phyloP scores from a whole-genome alignment of 78 protist species.

The Dictyostelium intermedium region DNA sequence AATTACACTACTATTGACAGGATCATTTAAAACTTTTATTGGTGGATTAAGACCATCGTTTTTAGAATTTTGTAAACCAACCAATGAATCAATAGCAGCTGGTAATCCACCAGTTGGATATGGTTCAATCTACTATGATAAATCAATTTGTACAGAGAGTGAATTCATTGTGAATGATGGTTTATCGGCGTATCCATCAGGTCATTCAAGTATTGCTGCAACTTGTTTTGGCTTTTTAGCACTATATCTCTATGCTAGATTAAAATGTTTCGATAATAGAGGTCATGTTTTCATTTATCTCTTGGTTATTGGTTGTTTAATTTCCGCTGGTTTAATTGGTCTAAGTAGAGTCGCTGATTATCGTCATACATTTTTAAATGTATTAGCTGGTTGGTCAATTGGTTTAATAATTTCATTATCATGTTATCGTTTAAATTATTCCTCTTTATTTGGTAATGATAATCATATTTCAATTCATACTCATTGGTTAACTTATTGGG shows the following conservation, averaged over 20 bases:
- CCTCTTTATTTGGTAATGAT: slow-evolving; percentile 10
- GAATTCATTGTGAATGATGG: not conserved
- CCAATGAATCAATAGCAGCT: not conserved
- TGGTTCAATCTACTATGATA: not conserved
- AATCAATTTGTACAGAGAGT: slow-evolving; percentile 18
- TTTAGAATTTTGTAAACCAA: slow-evolving; percentile 24
- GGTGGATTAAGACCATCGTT: slow-evolving; percentile 63
- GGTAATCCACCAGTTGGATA: slow-evolving; percentile 9
- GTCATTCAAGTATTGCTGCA: slow-evolving; percentile 49
- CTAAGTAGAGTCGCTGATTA: slow-evolving; percentile 30
- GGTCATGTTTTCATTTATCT: slow-evolving; percentile 42
- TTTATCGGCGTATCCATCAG: slow-evolving; percentile 19
- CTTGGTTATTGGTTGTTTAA: not conserved
- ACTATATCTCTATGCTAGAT: slow-evolving; percentile 1
- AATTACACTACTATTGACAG: slow-evolving; percentile 23
- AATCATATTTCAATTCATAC: slow-evolving; percentile 33
- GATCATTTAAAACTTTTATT: slow-evolving; percentile 15
- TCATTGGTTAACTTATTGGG: not conserved
- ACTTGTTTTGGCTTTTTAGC: not conserved
- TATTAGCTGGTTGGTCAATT: slow-evolving; percentile 35
- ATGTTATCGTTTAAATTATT: slow-evolving; percentile 11
- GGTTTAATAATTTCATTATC: not conserved
- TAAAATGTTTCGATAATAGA: slow-evolving; percentile 19
- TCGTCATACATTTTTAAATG: slow-evolving; percentile 58
- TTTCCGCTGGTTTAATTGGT: slow-evolving; percentile 9